Conservation (phyloP, 129 eudicot genomes). For the Centaurea solstitialis region DNA sequence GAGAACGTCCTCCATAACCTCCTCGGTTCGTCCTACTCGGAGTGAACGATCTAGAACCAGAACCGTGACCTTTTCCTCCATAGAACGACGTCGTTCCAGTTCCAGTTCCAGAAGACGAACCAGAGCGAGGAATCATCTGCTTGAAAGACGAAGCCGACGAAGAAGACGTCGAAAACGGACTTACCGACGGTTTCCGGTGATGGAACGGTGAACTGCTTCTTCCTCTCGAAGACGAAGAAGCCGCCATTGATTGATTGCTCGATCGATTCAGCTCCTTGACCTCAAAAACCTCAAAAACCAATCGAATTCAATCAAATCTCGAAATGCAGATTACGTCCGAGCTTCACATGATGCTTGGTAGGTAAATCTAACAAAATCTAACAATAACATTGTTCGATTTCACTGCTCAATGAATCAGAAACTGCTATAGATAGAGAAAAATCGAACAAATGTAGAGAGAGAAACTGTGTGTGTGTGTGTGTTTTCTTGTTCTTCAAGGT, state of each 20-base stretch:
- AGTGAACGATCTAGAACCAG: slow-evolving; percentile 59
- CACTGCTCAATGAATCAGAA: background rate
- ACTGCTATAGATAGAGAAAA: slow-evolving; percentile 20
- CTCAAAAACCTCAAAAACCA: slow-evolving; percentile 2
- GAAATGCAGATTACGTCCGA: slow-evolving; percentile 25
- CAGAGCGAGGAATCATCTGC: slow-evolving; percentile 60
- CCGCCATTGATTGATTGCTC: slow-evolving; percentile 45
- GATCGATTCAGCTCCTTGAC: slow-evolving; percentile 8
- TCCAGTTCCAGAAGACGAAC: slow-evolving; percentile 57
- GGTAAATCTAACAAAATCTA: slow-evolving; percentile 5
- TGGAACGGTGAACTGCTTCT: slow-evolving; percentile 75
- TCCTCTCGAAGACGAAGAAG: slow-evolving; percentile 61
- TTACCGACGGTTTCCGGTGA: slow-evolving; percentile 60
- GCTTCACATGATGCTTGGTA: slow-evolving; percentile 36
- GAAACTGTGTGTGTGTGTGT: slow-evolving; percentile 5
- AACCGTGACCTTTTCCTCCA: slow-evolving; percentile 38
- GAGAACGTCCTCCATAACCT: slow-evolving; percentile 56
- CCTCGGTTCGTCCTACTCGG: slow-evolving; percentile 34
- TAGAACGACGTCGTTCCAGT: slow-evolving; percentile 39
- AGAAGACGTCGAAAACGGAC: slow-evolving; percentile 75
- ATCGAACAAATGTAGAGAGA: slow-evolving; percentile 35
- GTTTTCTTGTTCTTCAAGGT: background rate
- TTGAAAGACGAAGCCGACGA: slow-evolving; percentile 75
- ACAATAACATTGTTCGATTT: slow-evolving; percentile 7
- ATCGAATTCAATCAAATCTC: slow-evolving; percentile 1